Base-by-base conservation (phyloP, 1,139 yeast species). In the Geotrichum citri-aurantii region DNA sequence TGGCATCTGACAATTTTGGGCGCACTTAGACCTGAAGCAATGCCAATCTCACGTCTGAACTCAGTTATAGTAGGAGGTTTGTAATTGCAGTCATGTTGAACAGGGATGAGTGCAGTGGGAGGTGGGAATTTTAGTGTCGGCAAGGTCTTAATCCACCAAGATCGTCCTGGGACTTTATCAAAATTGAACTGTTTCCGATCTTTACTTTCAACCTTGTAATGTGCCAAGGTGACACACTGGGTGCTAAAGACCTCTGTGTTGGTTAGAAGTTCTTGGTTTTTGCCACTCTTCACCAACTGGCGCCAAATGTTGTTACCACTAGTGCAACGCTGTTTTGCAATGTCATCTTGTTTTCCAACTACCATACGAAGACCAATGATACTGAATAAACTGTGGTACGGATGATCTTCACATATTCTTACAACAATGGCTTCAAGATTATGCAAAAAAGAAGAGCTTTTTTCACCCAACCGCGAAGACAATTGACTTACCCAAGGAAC, bases 401-500 rank as follows among this genome's bases (percentile, higher is more conserved):
- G 98, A 66, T 91, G 92, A 31, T 79, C 79, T 11, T 66, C 63
- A 57, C 89, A 79, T 26, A 90, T 71, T 3, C 77, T 71, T 2
- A 75, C 66, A 19, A 92, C 73, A 7, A 91, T 70, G 0, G 66
- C 63, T 50, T 79, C 79, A 48, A 93, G 73, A 0, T 80, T 69
- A 0, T 61, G 65, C 66, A 90, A 97, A 65, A 90, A 91, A 0
- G 63, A 55, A 50, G 47, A 48, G 37, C 24, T 50, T 54, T 52
- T 53, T 60, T 51, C 52, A 0, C 83, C 75, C 24, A 92, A 71
- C 59, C 96, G 77, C 0, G 98, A 89, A 4, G 89, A 79, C 52
- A 93, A 77, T 69, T 93, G 99, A 60, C 88, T 85, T 51, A 86
- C 77, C 96, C 97, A 91, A 0, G 90, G 82, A 3, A 89, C 77